Base-by-base conservation (phyloP, 768 basidiomycete genomes). In the Macrolepiota fuliginosa region DNA sequence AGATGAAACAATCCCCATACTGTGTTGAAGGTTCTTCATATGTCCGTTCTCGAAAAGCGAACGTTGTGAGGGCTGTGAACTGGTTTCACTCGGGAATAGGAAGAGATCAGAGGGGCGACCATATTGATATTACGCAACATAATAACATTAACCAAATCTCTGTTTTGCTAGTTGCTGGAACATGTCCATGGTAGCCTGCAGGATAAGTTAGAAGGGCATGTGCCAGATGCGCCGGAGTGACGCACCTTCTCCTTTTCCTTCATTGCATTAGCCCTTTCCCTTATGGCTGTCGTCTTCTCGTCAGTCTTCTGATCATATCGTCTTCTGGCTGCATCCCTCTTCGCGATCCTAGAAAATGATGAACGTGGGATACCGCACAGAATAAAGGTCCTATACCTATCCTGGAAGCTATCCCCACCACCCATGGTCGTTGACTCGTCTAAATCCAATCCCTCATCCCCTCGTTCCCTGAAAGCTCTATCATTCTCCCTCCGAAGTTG, bases 161-260 rank as follows among this genome's bases (percentile, higher is more conserved):
- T 91, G 82, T 71, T 91, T 94, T n/a, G 94, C 95, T 70, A 96
- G 76, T 65, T 89, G 86, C 74, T 91, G 91, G 74, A 97, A 94
- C 94, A 95, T 96, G 61, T 93, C 93, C 93, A 98, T 98, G 0
- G 94, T 97, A 17, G 87, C 91, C 79, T 81, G 19, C 25, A 56
- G 42, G 15, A 25, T 49, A 25, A 56, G 24, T 55, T 25, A 63
- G 51, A 12, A 61, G 62, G n/a, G n/a, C 59, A 50, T 52, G 58
- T 46, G 51, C 45, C 37, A 55, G 47, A 35, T 51, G 35, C 17
- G 40, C 32, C 39, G 24, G 39, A 45, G 32, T 35, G 56, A 53
- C 52, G 35, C 35, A 77, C 79, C 71, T 87, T 88, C 68, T 97
- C 94, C 70, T 92, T 95, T 69, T 90, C 87, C 66, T 83, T 86